phyloP scores from a whole-genome alignment of 2,329 filamentous ascomycete species.

The Pseudogymnoascus sp. region DNA sequence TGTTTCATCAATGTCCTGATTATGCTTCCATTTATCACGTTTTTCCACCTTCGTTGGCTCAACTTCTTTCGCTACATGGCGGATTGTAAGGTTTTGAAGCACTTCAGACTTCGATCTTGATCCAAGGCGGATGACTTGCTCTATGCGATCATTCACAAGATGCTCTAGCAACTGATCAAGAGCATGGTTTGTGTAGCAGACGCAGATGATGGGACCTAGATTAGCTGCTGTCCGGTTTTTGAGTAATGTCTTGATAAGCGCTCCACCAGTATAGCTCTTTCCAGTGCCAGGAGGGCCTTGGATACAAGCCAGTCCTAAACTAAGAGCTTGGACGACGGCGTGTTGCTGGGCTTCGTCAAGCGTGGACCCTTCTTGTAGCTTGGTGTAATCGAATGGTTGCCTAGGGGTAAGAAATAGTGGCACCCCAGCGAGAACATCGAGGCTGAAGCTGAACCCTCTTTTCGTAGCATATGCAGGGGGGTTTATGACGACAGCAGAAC shows the following conservation, averaged over 20 bases:
- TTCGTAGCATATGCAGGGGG: conserved; percentile 44
- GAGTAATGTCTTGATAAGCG: conserved; percentile 49
- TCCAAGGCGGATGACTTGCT: conserved; percentile 21
- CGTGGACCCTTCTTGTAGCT: conserved; percentile 23
- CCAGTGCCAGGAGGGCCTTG: conserved; percentile 67
- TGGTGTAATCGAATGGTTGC: conserved; percentile 25
- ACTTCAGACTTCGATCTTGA: conserved; percentile 21
- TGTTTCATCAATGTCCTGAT: conserved; percentile 16
- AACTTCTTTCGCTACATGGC: conserved; percentile 13
- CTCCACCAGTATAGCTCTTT: conserved; percentile 54
- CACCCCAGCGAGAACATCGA: conserved; percentile 25
- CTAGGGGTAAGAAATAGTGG: conserved; percentile 24
- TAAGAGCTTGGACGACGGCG: conserved; percentile 47
- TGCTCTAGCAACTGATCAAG: conserved; percentile 28
- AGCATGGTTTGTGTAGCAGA: conserved; percentile 31
- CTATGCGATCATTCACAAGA: conserved; percentile 21
- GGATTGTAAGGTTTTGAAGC: conserved; percentile 19
- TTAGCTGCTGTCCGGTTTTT: conserved; percentile 32
- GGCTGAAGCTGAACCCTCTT: conserved; percentile 42
- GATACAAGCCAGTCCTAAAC: conserved; percentile 49
- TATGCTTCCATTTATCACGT: conserved; percentile 18
- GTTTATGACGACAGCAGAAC: conserved; percentile 25
- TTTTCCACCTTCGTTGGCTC: conserved; percentile 20
- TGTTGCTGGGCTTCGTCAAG: conserved; percentile 46
- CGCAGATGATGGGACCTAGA: conserved; percentile 44